Base-by-base conservation (phyloP, 768 basidiomycete species). In the Xanthoconium stramineum region DNA sequence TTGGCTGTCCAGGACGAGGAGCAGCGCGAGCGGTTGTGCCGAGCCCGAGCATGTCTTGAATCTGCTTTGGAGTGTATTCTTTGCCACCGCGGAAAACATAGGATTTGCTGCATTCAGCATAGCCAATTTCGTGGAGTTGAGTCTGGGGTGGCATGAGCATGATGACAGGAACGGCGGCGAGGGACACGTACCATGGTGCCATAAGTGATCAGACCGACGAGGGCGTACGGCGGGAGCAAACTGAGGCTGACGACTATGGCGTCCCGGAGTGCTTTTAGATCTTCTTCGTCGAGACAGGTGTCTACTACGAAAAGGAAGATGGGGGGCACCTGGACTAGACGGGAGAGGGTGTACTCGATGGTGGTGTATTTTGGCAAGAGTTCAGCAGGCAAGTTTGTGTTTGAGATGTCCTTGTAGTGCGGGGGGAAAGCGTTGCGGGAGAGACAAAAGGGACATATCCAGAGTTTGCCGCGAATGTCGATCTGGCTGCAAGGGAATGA, bases 401-500 rank as follows among this genome's bases (percentile, higher is more conserved):
- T 89, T 46, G 94, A 94, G 62, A 99, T 96, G 70, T 98, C 96
- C 76, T 97, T 96, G 81, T 99, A 99, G 72, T 99, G 96, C 0
- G 92, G 91, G 6, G 97, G 97, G 77, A 99, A 98, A 3, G 95
- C 85, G 71, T 98, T 99, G 57, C 97, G 88, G 36, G 91, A 88
- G 50, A 99, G 80, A 75, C 97, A 99, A 78, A 99, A 98, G 5
- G 97, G 97, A 68, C 97, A 99, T 62, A 98, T 99, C 97, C 97
- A 99, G 51, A 99, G 84, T 74, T 98, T 98, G 64, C 91, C 96
- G 66, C 97, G 85, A 60, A 98, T 93, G 76, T 98, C 97, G 67
- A 99, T 95, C 79, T 98, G 96, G 72, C 97, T 98, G 69, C 24
- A 67, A 55, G 32, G 35, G 45, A 43, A 56, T 19, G 43, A 60